Percentiles rank a stretch among this genome's conserved stretches.
These are phyloP conservation scores for Takakia lepidozioides DNA, from an alignment of 225 moss, liverwort and hornwort genomes.

Conservation along the genomic window DNA sequence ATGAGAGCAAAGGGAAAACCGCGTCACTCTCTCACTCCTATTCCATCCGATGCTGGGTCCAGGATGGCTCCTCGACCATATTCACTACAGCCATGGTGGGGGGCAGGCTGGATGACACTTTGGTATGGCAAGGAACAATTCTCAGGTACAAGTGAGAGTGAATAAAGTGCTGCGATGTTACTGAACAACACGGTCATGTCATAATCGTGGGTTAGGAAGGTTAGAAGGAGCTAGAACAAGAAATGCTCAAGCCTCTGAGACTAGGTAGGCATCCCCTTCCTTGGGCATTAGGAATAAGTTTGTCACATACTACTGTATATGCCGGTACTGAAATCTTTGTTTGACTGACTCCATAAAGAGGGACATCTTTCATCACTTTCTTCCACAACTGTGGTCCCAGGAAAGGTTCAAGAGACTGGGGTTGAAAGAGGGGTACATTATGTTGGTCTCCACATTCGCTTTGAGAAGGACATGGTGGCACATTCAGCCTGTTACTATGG, in stretches of 20 bases:
- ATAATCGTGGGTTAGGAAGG: no score
- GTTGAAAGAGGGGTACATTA: constrained; percentile 23
- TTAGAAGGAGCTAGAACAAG: no score
- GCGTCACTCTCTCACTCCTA: constrained; percentile 19
- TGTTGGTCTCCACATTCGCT: constrained; percentile 60
- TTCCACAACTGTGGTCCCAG: no score
- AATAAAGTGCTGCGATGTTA: neutral
- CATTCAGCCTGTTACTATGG: constrained; percentile 63
- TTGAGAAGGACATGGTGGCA: constrained; percentile 68
- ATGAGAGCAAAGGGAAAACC: constrained; percentile 32
- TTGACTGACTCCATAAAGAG: no score
- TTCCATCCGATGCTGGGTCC: constrained; percentile 12
- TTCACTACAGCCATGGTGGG: constrained; percentile 40
- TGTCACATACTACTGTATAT: no score
- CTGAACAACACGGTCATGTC: no score
- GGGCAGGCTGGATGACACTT: constrained; percentile 7
- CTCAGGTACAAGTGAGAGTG: constrained; percentile 10
- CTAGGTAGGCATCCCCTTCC: no score
- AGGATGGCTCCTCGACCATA: neutral
- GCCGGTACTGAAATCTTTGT: no score
- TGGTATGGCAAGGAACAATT: constrained; percentile 12
- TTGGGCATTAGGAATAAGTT: no score
- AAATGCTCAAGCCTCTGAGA: no score
- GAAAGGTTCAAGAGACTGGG: constrained; percentile 2
- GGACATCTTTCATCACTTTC: no score